Conservation (phyloP, 2,329 filamentous ascomycete genomes). For the Aspergillus quadricinctus region DNA sequence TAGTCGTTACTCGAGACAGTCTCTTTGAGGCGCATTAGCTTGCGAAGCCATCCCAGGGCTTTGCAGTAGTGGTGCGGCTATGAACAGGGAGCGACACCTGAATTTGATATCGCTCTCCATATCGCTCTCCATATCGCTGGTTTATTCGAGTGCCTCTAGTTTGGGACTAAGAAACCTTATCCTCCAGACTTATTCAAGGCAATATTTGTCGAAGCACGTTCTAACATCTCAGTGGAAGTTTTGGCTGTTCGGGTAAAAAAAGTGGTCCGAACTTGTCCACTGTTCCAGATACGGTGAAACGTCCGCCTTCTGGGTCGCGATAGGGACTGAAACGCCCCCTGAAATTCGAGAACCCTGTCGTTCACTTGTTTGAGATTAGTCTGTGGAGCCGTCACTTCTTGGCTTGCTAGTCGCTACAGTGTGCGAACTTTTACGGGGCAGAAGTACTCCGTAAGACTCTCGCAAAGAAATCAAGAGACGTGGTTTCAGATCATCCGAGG, state of each 20-base stretch:
- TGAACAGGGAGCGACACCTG: neutral
- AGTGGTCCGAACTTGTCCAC: conserved; percentile 1
- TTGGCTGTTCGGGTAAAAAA: neutral
- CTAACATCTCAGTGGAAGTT: conserved; percentile 6
- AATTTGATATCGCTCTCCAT: neutral
- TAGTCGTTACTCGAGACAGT: neutral
- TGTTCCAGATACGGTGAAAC: conserved; percentile 21
- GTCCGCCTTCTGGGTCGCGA: conserved; percentile 17
- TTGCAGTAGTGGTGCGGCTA: neutral
- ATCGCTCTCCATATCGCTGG: conserved; percentile 5
- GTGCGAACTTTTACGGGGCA: neutral
- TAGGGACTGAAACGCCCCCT: conserved; percentile 7
- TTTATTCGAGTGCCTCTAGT: conserved; percentile 6
- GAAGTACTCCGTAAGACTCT: neutral
- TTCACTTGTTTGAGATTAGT: neutral
- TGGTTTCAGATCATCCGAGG: neutral
- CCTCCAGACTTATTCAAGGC: conserved; percentile 3
- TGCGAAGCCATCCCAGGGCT: neutral
- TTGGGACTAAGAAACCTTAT: conserved; percentile 14
- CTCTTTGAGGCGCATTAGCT: neutral
- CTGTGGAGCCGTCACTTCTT: neutral
- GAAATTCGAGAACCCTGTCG: conserved; percentile 8
- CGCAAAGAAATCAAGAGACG: neutral
- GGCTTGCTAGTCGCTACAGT: neutral
- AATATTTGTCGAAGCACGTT: conserved; percentile 11